Conservation (phyloP, 2,329 filamentous ascomycete species). For the Penicillium nordicum region DNA sequence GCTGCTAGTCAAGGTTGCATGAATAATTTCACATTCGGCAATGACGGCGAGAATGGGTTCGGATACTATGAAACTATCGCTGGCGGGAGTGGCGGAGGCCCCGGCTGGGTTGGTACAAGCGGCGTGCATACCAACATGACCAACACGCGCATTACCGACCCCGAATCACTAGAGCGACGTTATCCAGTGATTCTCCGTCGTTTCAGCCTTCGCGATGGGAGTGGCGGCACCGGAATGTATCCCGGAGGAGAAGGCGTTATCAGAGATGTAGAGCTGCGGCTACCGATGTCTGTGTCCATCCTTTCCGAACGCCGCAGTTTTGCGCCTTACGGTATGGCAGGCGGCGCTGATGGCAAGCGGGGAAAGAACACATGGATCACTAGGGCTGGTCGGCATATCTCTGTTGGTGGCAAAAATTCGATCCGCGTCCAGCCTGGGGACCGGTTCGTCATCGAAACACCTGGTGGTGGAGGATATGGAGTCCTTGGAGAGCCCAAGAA, state of each 20-base stretch:
- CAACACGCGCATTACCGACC: conserved; percentile 76
- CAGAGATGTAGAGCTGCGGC: conserved; percentile 74
- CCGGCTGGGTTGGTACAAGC: conserved; percentile 66
- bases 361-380: conserved; percentile 78
- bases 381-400: neutral
- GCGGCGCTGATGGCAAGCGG: conserved; percentile 70
- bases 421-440: conserved; percentile 20
- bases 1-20: conserved; percentile 71
- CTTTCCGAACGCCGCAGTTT: conserved; percentile 69
- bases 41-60: conserved; percentile 43
- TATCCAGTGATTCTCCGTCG: conserved; percentile 70
- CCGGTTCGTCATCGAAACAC: conserved; percentile 19
- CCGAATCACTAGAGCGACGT: conserved; percentile 71
- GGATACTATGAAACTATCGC: conserved; percentile 82
- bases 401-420: conserved; percentile 19
- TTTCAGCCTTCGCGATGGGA: conserved; percentile 62
- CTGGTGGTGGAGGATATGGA: conserved; percentile 14
- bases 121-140: conserved; percentile 81
- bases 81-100: conserved; percentile 69
- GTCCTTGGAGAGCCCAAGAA: neutral
- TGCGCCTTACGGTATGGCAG: conserved; percentile 72
- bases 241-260: conserved; percentile 70
- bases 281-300: conserved; percentile 71
- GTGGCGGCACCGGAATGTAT: conserved; percentile 62
- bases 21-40: conserved; percentile 44